Base-by-base conservation (phyloP, 1,139 yeast genomes). In the Ashbya aceris region DNA sequence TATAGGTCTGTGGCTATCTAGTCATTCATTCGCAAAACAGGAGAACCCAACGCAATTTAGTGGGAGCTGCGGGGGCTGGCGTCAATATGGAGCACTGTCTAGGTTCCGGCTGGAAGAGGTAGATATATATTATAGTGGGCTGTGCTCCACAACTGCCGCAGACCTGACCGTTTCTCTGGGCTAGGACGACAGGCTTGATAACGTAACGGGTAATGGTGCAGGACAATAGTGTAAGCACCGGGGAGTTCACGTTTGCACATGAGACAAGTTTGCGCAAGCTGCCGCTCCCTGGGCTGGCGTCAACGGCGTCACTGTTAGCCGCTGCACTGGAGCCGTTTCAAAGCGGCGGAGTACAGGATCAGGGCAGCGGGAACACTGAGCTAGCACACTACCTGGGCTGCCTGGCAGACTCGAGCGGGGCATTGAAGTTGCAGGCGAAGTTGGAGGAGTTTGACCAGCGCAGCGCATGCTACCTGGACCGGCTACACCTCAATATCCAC, bases 381-480 rank as follows among this genome's bases (percentile, higher is more conserved):
- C 40, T 59, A 31, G 38, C 47, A 6, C 33, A 39, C 4, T 42
- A 42, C 4, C 65, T 82, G 1, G 55, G 67, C 0, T 63, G 64
- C 9, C 79, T 81, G 49, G 49, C 69, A 28, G 55, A 62, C 12
- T 66, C 74, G 38, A 58, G 65, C 1, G 56, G 65, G 1, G 66
- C 78, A n/a, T 51, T 61, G 14, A 56, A 67, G 29, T 61, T 81
- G 41, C 89, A 82, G 54, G 46, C 58, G 4, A 83, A 79, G 52
- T 58, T 82, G 39, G 54, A 63, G 13, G 66, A 71, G 27, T 69
- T 73, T 20, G 60, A 73, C 8, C 49, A 54, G 12, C 48, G 51
- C 11, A 69, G 74, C 46, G 68, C 69, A 2, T 79, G 84, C 49
- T 81, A 82, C 58, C 60, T 82, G 44, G 78, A 77, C 50, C 69